Evolutionary conservation across 2,329 filamentous ascomycete genomes (phyloP).

Genomic region (Epichloe scottii): DNA sequence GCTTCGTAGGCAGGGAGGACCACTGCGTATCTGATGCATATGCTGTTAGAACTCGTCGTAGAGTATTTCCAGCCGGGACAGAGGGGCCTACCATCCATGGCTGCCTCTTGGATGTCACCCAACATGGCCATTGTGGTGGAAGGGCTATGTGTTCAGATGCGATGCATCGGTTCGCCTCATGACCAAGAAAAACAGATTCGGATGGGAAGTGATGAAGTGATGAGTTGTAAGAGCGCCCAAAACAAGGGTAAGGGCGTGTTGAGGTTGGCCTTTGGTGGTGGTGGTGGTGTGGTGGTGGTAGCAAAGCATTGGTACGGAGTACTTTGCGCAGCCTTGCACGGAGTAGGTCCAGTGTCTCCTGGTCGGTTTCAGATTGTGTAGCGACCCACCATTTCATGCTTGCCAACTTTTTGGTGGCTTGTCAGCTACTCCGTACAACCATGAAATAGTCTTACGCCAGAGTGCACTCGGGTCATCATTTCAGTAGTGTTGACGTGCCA

Average conservation of each 20-base stretch:
- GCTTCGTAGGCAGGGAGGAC: constrained; percentile 38
- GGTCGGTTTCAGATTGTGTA: too few relatives aligned
- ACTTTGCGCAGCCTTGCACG: too few relatives aligned
- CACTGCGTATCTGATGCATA: constrained; percentile 20
- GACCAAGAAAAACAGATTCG: neutral
- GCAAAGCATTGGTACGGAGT: too few relatives aligned
- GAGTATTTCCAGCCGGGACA: neutral
- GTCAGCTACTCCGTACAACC: neutral
- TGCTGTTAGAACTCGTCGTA: constrained; percentile 2
- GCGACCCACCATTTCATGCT: too few relatives aligned
- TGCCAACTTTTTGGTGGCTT: too few relatives aligned
- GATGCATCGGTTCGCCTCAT: constrained; percentile 2
- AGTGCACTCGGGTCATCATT: too few relatives aligned
- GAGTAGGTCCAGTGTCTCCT: too few relatives aligned
- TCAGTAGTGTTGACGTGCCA: neutral
- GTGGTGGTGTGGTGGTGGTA: too few relatives aligned
- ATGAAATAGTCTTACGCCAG: too few relatives aligned
- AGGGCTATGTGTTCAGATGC: neutral
- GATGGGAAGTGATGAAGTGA: neutral
- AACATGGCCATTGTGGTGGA: constrained; percentile 5
- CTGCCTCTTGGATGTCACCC: constrained; percentile 9
- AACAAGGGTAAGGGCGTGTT: neutral
- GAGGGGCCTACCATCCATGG: constrained; percentile 6
- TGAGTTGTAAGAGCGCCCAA: neutral
- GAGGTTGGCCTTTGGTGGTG: too few relatives aligned